Base-by-base conservation (phyloP, 495 filamentous ascomycete genomes). In the Annulohypoxylon maeteangense region DNA sequence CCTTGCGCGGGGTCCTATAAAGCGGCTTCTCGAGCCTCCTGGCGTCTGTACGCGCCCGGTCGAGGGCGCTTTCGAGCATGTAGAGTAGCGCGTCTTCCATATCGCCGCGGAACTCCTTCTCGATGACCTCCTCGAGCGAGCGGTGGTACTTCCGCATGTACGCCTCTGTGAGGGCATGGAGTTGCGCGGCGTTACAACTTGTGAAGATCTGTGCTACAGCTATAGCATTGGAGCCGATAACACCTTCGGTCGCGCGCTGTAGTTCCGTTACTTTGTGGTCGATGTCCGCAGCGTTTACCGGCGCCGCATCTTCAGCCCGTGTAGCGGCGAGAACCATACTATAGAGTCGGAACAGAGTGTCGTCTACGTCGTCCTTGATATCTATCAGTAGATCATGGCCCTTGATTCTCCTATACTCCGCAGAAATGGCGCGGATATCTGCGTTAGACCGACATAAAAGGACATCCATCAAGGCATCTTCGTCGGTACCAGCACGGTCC, bases 1-100 rank as follows among this genome's bases (percentile, higher is more conserved):
- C 92, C 78, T 91, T 92, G 1, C 92, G 94, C 0, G 92, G 92
- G 42, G 87, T 70, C 2, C 90, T 91, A n/a, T 83, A 83, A 89
- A 94, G 92, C 16, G 87, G 83, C 4, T 88, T 87, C 73, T 94
- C 91, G 5, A 95, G 78, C 12, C 86, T 75, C 22, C 84, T 83
- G 2, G 92, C 92, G 76, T 95, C 92, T n/a, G 87, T 83, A 80
- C 87, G 86, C 1, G 89, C 89, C 16, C 86, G 87, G 65, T 94
- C 90, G 7, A 84, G 78, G n/a, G 90, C 92, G 0, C 85, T 84
- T 10, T 84, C 82, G 4, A 94, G 79, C 76, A 92, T 90, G 40
- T 86, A 83, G 42, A 90, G 71, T 89, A 45, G 55, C 22, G 61
- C 67, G 29, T 89, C 84, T 78, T 91, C 86, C 90, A 94, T 93